These are phyloP conservation scores for Erythrophleum ivorense DNA, from an alignment of 331 rosid genomes.

Conservation along the genomic window DNA sequence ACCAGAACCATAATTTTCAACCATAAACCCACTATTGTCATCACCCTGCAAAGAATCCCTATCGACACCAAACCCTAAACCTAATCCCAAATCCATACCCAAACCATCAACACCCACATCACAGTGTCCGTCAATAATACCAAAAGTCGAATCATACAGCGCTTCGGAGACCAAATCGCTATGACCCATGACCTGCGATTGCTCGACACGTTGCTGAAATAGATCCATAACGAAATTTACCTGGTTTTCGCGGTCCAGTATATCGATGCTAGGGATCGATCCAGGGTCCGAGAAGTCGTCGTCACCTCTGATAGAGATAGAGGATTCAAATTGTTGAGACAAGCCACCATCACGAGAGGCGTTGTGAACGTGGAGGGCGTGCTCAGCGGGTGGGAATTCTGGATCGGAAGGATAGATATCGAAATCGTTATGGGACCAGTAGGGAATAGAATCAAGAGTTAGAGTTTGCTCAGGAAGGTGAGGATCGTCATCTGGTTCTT, in stretches of 20 bases:
- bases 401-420: constrained; percentile 60
- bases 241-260: constrained; percentile 61
- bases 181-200: constrained; percentile 56
- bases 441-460: constrained; percentile 43
- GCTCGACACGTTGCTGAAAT: constrained; percentile 88
- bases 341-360: constrained; percentile 31
- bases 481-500: constrained; percentile 55
- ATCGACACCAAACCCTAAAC: constrained; percentile 46
- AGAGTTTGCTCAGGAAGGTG: constrained; percentile 41
- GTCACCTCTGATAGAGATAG: constrained; percentile 7
- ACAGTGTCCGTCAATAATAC: constrained; percentile 53
- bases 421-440: constrained; percentile 48
- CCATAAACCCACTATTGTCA: constrained; percentile 30
- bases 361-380: constrained; percentile 24
- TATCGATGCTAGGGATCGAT: constrained; percentile 47
- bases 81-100: constrained; percentile 52
- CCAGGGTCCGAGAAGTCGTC: constrained; percentile 37
- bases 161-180: constrained; percentile 46
- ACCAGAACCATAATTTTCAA: constrained; percentile 34
- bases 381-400: constrained; percentile 49
- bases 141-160: constrained; percentile 47
- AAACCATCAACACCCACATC: constrained; percentile 49
- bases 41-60: constrained; percentile 42
- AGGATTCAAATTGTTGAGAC: constrained; percentile 36
- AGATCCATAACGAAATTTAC: constrained; percentile 83